phyloP scores from a whole-genome alignment of 139 green algal genomes.

The Mychonastes homosphaera region DNA sequence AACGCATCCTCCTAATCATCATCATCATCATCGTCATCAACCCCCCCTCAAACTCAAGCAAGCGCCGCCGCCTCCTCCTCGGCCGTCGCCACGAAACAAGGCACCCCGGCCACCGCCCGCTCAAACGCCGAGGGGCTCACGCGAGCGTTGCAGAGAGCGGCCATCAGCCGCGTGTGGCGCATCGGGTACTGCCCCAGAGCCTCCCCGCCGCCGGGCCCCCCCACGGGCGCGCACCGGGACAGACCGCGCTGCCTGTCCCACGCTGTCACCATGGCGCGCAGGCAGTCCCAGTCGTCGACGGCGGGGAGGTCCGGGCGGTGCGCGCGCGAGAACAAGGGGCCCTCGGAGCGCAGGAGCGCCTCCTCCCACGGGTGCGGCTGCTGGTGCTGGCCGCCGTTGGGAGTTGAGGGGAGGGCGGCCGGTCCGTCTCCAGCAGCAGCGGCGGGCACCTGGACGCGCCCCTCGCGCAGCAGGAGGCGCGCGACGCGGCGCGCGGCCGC shows the following conservation, averaged over 20 bases:
- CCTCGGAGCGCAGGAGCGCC: background rate
- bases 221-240: background rate
- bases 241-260: background rate
- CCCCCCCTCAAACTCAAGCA: background rate
- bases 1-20: background rate
- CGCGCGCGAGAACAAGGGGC: conserved; percentile 4
- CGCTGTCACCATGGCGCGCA: conserved; percentile 52
- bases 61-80: background rate
- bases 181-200: conserved; percentile 73
- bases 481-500: conserved; percentile 4
- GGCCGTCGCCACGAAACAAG: background rate
- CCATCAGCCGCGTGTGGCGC: conserved; percentile 63
- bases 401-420: background rate
- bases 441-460: background rate
- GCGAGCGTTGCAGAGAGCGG: conserved; percentile 78
- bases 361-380: background rate
- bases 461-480: conserved; percentile 7
- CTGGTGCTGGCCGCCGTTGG: background rate
- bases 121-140: conserved; percentile 26
- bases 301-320: conserved; percentile 17
- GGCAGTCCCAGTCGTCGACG: conserved; percentile 85
- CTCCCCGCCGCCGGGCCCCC: background rate
- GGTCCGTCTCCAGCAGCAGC: background rate
- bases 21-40: background rate
- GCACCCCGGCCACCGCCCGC: conserved; percentile 10